Base-by-base conservation (phyloP, 768 basidiomycete genomes). In the Russula abietina region DNA sequence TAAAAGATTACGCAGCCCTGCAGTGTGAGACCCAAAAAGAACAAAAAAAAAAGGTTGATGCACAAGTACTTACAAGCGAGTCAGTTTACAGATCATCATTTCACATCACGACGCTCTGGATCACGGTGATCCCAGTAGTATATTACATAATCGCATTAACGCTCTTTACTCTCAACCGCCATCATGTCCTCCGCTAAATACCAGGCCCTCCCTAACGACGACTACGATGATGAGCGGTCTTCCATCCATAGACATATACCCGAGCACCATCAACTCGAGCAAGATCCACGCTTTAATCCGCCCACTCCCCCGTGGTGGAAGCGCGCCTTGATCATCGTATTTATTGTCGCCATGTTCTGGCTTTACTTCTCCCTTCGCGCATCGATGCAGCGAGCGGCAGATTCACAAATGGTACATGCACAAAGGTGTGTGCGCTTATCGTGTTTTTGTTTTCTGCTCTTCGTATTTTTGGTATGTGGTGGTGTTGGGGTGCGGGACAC, bases 381-480 rank as follows among this genome's bases (percentile, higher is more conserved):
- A 33, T 57, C 64, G 24, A 41, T 62, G 48, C 46, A 28, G 16
- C 46, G 4, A 39, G 53, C 30, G n/a, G 33, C 51, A 61, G 49
- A 77, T 63, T 74, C 82, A 10, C 73, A 83, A 50, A 70, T 88
- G 43, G 72, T 89, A 11, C 78, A 89, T 69, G 85, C 89, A 9
- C 76, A 78, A 16, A 80, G 89, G 89, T 89, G 80, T 75, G 26
- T 75, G 26, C 30, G 16, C 24, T 16, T 39, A 39, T 16, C 14
- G 8, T 51, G 51, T n/a, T 22, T 51, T 22, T 28, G 3, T 12
- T 14, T 52, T 48, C 26, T 19, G 45, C 58, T 45, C n/a, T 19
- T 19, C 43, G n/a, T 45, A 22, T 45, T 17, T 39, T 53, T 51
- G 43, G 28, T 30, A 30, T n/a, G 28, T 30, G 28, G 49, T 41